Evolutionary conservation across 2,329 filamentous ascomycete genomes (phyloP), one percentile per base, ranked within the genome.

Genomic region (Colletotrichum coccodes): DNA sequence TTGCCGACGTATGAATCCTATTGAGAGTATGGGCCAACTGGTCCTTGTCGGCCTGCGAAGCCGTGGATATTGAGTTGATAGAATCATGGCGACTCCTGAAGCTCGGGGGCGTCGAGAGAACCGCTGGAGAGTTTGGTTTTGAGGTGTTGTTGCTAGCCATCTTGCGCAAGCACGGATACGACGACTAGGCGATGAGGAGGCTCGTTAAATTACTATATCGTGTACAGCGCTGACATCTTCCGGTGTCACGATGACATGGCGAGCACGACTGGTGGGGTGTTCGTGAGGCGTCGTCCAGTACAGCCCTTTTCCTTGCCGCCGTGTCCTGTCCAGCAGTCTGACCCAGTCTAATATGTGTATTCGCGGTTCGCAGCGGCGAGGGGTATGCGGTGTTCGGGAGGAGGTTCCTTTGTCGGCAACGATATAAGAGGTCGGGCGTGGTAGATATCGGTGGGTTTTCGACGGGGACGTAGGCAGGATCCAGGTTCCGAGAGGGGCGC

Each of bases 1-100:
- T 97, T n/a, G 95, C 94, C 6, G 93, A 91, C 58, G 86, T 94
- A 79, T 98, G 95, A 73, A 98, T 97, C 74, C 93, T 91, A 80
- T 97, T 92, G 70, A 98, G 89, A 21, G 92, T 89, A 71, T 94
- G 89, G 38, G 92, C 90, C 42, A 95, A 85, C 65, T 93, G 91
- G 71, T 94, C 92, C 76, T 89, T 92, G 78, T 95, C 92, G 68
- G 79, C 71, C 36, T 75, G 74, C 38, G 79, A 80, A 40, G 72
- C 76, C 5, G 78, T 79, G n/a, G 83, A 82, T 65, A 82, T 76
- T 8, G 83, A 83, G 68, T 77, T 77, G 68, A 81, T 74, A 34
- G 82, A 83, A 67, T 79, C 78, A 63, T 81, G 79, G 21, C 81
- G 79, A 65, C 74, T 75, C 71, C 78, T 77, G 46, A 77, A 75